Evolutionary conservation across 305 asterid genomes (phyloP).

Genomic region (Fraxinus baroniana): DNA sequence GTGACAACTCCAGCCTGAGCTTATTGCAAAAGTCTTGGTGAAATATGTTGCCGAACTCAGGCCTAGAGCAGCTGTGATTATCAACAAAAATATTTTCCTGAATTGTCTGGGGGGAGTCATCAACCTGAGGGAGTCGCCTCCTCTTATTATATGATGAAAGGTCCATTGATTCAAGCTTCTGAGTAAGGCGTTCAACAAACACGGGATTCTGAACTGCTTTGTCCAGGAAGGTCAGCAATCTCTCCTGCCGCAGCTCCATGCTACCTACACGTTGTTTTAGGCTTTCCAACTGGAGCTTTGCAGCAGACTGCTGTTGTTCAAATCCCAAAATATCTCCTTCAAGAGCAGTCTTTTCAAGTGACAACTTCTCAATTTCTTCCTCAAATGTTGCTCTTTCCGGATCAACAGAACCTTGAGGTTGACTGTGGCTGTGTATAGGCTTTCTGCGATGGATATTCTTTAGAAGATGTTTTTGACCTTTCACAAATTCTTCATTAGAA

Average conservation of each 20-base stretch:
- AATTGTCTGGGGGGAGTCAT: constrained; percentile 42
- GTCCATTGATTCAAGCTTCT: constrained; percentile 81
- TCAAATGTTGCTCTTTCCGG: constrained; percentile 79
- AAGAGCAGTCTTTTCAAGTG: constrained; percentile 66
- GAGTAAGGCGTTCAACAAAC: constrained; percentile 62
- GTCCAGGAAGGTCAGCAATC: constrained; percentile 51
- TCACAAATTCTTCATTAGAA: constrained; percentile 85
- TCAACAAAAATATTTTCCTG: constrained; percentile 51
- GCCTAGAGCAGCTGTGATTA: constrained; percentile 50
- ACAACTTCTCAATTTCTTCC: constrained; percentile 84
- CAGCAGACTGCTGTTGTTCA: constrained; percentile 65
- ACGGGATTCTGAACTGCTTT: constrained; percentile 64
- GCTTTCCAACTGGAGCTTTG: constrained; percentile 57
- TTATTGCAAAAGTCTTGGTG: constrained; percentile 59
- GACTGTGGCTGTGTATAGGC: constrained; percentile 97
- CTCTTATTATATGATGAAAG: constrained; percentile 78
- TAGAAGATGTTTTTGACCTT: constrained; percentile 86
- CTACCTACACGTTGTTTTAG: constrained; percentile 51
- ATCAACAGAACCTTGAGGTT: constrained; percentile 73
- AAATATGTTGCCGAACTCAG: constrained; percentile 44
- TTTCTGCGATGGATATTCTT: constrained; percentile 88
- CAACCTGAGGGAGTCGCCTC: constrained; percentile 72
- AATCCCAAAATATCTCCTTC: constrained; percentile 48
- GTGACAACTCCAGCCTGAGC: constrained; percentile 76
- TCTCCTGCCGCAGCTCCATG: constrained; percentile 79